Conservation (phyloP, 2,329 filamentous ascomycete species). For the Pyrenochaeta sp. region DNA sequence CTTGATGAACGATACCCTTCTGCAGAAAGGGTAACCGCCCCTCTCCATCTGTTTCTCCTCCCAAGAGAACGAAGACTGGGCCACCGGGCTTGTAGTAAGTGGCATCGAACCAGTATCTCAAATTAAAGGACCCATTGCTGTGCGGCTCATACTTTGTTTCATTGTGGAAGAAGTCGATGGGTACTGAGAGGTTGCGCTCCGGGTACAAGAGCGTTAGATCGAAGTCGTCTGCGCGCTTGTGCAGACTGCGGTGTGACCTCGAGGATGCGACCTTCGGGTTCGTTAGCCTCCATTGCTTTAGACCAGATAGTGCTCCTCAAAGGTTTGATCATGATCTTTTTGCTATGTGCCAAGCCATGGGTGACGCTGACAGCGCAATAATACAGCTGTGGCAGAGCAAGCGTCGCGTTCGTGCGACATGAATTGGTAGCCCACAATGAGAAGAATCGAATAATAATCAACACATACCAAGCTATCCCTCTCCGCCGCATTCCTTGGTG, state of each 20-base stretch:
- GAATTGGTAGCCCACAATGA: not conserved
- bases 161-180: slow-evolving; percentile 85
- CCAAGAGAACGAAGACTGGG: slow-evolving; percentile 79
- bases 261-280: slow-evolving; percentile 21
- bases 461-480: slow-evolving; percentile 33
- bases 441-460: not conserved
- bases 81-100: slow-evolving; percentile 78
- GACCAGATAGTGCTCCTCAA: not conserved
- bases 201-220: slow-evolving; percentile 55
- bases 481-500: slow-evolving; percentile 25
- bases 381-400: too few species aligned
- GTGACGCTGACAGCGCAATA: too few species aligned
- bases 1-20: slow-evolving; percentile 77
- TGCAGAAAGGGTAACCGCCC: slow-evolving; percentile 74
- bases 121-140: slow-evolving; percentile 69
- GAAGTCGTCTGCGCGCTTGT: slow-evolving; percentile 34
- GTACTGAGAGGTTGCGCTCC: slow-evolving; percentile 62
- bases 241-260: slow-evolving; percentile 25
- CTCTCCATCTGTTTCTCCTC: slow-evolving; percentile 73
- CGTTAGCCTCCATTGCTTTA: slow-evolving; percentile 2
- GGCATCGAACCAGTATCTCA: slow-evolving; percentile 86
- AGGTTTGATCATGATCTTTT: too few species aligned
- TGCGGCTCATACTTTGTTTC: slow-evolving; percentile 81
- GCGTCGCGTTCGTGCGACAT: too few species aligned
- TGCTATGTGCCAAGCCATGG: too few species aligned